A percentile compares a stretch with the other conserved stretches of the same genome.
Evolutionary conservation across 164 flowering plant genomes (phyloP).

Genomic region (Hamamelis virginiana): DNA sequence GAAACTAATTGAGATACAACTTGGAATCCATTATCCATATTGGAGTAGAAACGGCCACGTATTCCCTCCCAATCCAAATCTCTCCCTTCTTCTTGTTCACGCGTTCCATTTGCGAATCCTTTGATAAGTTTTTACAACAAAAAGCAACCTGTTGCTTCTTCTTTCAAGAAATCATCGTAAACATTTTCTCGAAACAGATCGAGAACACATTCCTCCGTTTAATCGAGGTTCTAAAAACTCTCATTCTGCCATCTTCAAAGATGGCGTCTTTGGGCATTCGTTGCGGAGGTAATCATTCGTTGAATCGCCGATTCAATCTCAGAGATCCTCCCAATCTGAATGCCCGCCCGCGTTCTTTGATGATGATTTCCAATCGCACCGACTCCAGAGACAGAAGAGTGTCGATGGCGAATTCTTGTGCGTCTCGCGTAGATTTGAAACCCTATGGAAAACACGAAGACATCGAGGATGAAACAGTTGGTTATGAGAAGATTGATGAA

Average conservation of each 20-base stretch:
- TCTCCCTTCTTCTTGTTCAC: too few relatives aligned
- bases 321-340: neutral
- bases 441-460: neutral
- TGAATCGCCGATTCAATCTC: neutral
- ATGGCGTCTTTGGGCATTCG: slow-evolving; percentile 20
- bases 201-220: neutral
- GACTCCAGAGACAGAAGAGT: neutral
- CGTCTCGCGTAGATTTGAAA: neutral
- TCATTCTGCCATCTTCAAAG: neutral
- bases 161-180: neutral
- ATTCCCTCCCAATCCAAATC: too few relatives aligned
- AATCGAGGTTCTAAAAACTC: too few relatives aligned
- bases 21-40: too few relatives aligned
- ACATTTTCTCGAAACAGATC: neutral
- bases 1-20: too few relatives aligned
- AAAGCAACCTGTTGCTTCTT: too few relatives aligned
- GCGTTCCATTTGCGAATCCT: too few relatives aligned
- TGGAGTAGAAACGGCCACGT: too few relatives aligned
- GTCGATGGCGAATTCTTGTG: neutral
- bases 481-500: slow-evolving; percentile 30
- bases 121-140: too few relatives aligned
- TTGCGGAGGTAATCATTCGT: slow-evolving; percentile 7
- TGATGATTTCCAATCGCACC: neutral
- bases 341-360: neutral
- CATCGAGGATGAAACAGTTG: neutral